Base-by-base conservation (phyloP, 2,329 filamentous ascomycete species). In the Cladosporium velox region DNA sequence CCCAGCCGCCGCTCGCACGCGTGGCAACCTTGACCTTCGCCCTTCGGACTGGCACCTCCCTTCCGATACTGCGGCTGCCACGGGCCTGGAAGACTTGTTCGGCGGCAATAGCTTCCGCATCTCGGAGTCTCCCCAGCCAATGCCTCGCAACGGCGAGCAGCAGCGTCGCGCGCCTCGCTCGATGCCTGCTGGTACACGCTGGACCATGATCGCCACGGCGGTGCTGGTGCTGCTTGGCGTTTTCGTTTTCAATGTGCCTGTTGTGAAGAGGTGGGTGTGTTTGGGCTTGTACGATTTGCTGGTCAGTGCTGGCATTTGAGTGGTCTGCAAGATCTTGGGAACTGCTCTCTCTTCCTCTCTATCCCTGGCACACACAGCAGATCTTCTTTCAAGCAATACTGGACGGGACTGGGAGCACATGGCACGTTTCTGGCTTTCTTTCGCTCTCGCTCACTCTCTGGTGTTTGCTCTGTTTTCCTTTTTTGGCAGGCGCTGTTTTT, bases 61-160 rank as follows among this genome's bases (percentile, higher is more conserved):
- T 15, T 26, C 47, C 5, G 70, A 72, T 52, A 32, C 28, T 14
- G 54, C 58, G 11, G 35, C 59, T 21, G 66, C 66, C 12, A 73
- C 71, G 10, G 71, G 71, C 2, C 58, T 73, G n/a, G 71, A 73
- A 32, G 71, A 73, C 41, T 18, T 71, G 62, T 71, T 73, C 49
- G 70, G 67, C 24, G 70, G 71, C 12, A 51, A 52, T 26, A 69
- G 66, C 41, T 72, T 72, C 54, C 49, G 62, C 4, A 70, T 72
- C 35, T 67, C 63, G 30, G 70, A 72, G 47, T 52, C 51, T 26
- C 61, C 61, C 5, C 51, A 64, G 35, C 35, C 57, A 8, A 55
- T 57, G 35, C 51, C 61, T 18, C 41, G 41, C 41, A 47, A 21
- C 41, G 41, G n/a, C 41, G 44, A 49, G 49, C 34, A 35, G n/a